phyloP scores from a whole-genome alignment of 225 moss, liverwort and hornwort species.

The Rhytidiadelphus loreus region DNA sequence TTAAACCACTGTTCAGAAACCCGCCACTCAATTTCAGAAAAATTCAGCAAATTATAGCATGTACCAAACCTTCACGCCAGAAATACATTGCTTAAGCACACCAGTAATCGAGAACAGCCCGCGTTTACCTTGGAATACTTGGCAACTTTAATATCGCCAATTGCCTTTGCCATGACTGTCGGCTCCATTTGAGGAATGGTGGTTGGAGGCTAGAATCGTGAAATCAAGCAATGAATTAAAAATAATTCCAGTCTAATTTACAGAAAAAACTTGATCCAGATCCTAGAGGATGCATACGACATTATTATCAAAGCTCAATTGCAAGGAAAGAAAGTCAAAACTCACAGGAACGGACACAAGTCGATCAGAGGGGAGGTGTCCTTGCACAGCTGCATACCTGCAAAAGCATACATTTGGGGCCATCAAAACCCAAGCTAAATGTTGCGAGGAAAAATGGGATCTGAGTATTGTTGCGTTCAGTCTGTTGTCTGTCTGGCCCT shows the following conservation, averaged over 20 bases:
- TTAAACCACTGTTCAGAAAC: slow-evolving; percentile 58
- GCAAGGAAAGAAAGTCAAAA: neutral
- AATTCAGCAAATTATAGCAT: neutral
- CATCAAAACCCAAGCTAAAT: neutral
- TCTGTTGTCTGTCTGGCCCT: neutral
- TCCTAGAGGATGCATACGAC: neutral
- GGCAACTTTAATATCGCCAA: slow-evolving; percentile 55
- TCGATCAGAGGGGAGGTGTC: slow-evolving; percentile 52
- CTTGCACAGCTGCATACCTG: slow-evolving; percentile 72
- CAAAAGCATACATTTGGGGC: neutral
- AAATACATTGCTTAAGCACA: neutral
- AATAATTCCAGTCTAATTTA: neutral
- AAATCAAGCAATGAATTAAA: neutral
- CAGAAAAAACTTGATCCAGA: neutral
- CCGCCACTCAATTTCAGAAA: neutral
- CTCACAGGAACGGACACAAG: slow-evolving; percentile 65
- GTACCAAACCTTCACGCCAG: neutral
- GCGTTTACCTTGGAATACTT: slow-evolving; percentile 45
- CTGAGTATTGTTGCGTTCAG: neutral
- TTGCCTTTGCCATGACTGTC: slow-evolving; percentile 5
- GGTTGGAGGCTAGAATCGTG: slow-evolving; percentile 39
- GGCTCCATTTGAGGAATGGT: slow-evolving; percentile 41
- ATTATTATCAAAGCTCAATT: neutral
- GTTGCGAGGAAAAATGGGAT: neutral
- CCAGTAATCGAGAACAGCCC: neutral